Evolutionary conservation across 768 basidiomycete species (phyloP).

Genomic region (Hericium alpestre): DNA sequence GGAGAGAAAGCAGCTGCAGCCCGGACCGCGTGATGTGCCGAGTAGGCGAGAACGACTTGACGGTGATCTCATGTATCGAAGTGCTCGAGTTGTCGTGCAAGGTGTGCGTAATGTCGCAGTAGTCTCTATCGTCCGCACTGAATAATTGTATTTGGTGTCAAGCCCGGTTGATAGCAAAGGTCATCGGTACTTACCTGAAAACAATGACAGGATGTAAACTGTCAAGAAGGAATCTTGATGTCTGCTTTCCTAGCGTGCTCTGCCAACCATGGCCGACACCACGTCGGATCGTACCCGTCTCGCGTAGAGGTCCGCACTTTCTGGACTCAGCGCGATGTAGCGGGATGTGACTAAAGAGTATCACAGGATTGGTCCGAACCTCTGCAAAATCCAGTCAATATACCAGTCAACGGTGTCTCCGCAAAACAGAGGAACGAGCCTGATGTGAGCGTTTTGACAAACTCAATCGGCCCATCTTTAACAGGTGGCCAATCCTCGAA

Average conservation of each 20-base stretch:
- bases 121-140: conserved; percentile 87
- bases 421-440: conserved; percentile 14
- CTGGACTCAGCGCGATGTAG: conserved; percentile 65
- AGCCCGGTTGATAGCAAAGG: conserved; percentile 48
- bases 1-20: conserved; percentile 75
- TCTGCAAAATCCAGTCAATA: conserved; percentile 3
- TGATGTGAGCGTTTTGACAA: conserved; percentile 36
- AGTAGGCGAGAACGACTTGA: conserved; percentile 79
- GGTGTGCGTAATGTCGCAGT: conserved; percentile 66
- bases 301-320: conserved; percentile 67
- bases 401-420: neutral
- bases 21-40: conserved; percentile 67
- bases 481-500: conserved; percentile 50
- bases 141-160: conserved; percentile 29
- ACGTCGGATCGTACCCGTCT: conserved; percentile 58
- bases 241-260: conserved; percentile 71
- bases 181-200: conserved; percentile 47
- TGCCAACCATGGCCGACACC: conserved; percentile 79
- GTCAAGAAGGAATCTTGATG: conserved; percentile 61
- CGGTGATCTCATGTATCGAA: conserved; percentile 63
- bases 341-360: conserved; percentile 82
- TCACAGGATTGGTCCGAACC: conserved; percentile 30
- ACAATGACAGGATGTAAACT: conserved; percentile 54
- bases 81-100: conserved; percentile 17
- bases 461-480: conserved; percentile 45